Base-by-base conservation (phyloP, 768 basidiomycete species). In the Cystobasidium onofrii region DNA sequence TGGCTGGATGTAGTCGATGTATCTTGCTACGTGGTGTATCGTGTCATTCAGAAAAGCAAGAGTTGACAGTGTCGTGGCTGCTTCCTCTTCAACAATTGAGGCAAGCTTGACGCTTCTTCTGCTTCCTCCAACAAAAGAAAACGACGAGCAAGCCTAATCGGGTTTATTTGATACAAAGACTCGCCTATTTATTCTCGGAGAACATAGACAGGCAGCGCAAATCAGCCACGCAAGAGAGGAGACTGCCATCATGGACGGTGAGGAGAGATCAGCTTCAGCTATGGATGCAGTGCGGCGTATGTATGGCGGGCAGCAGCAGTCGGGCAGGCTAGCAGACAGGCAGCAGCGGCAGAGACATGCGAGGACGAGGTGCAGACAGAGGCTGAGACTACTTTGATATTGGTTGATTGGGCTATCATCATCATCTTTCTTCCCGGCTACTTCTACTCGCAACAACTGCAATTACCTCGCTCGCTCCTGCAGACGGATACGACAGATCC, bases 201-300 rank as follows among this genome's bases (percentile, higher is more conserved):
- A 60, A 27, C 29, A 60, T n/a, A 29, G n/a, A 54, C 52, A 54
- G 52, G n/a, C n/a, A 7, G 52, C 20, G 31, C 6, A 60, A 29
- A 27, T 15, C 57, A 17, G 9, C 23, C 57, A 55, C 23, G 7
- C 57, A 13, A 17, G 57, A 34, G 33, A 60, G 29, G n/a, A 9
- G n/a, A 63, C 61, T 41, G 17, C 41, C n/a, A 54, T 46, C 29
- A 71, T 71, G 69, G 69, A 71, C 43, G 69, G 69, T 71, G 69
- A 71, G 69, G 69, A 61, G 55, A 71, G 9, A 18, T 39, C 25
- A 64, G 33, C 63, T 39, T 70, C 23, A 34, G 66, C 31, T 17
- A 65, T 46, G 39, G 39, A 39, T 65, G 34, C 46, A 13, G 23
- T 9, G 39, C 64, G 25, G 46, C 25, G 17, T n/a, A 20, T 34